Evolutionary conservation across 164 flowering plant species (phyloP).

Genomic region (Sedum album): DNA sequence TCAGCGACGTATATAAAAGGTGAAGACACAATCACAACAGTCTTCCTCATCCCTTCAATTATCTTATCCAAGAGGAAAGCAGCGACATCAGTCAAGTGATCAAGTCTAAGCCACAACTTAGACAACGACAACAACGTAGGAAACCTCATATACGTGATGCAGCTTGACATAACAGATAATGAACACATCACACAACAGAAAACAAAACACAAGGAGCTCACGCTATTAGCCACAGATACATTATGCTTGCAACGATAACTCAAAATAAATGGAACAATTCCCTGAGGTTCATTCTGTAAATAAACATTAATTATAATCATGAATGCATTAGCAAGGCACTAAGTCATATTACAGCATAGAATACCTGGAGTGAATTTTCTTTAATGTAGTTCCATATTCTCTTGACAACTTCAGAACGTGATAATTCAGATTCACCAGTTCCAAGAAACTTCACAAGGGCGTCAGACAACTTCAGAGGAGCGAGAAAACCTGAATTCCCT

Average conservation of each 20-base stretch:
- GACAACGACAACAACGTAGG: not conserved
- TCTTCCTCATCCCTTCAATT: not conserved
- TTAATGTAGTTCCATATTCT: constrained; percentile 81
- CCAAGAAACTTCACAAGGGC: constrained; percentile 66
- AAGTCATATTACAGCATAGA: not conserved
- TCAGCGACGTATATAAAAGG: not conserved
- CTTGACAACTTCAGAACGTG: constrained; percentile 55
- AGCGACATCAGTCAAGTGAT: not conserved
- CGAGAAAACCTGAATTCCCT: constrained; percentile 49
- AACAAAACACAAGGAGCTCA: not conserved
- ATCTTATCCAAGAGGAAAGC: not conserved
- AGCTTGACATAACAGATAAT: not conserved
- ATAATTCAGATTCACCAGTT: constrained; percentile 57
- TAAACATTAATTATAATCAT: not conserved
- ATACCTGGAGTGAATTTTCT: constrained; percentile 69
- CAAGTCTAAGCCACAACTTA: not conserved
- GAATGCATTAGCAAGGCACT: not conserved
- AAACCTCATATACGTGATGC: not conserved
- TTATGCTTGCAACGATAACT: not conserved
- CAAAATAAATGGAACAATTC: not conserved
- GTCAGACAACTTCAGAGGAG: constrained; percentile 64
- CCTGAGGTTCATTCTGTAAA: not conserved
- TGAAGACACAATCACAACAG: not conserved
- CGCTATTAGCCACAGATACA: not conserved
- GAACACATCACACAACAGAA: not conserved